A percentile compares a stretch with the other conserved stretches of the same genome.
Evolutionary conservation across 129 eudicot species (phyloP).

Genomic region (Flaveria brownii): DNA sequence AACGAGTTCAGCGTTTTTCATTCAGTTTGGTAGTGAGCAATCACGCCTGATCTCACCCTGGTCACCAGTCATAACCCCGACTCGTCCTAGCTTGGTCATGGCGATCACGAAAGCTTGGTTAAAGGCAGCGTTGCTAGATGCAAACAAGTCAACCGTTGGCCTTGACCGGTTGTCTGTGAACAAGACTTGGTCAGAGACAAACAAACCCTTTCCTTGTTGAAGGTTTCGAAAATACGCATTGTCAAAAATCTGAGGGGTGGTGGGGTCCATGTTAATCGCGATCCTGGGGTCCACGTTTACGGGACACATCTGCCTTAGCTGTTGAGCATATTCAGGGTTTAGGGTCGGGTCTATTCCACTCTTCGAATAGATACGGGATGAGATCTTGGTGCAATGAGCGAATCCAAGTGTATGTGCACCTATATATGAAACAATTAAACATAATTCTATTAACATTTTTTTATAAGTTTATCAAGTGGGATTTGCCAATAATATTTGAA

Average conservation of each 20-base stretch:
- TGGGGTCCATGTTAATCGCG: slow-evolving; percentile 86
- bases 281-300: slow-evolving; percentile 60
- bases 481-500: no score
- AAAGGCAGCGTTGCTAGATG: slow-evolving; percentile 54
- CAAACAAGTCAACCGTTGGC: slow-evolving; percentile 58
- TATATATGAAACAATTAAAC: slow-evolving; percentile 14
- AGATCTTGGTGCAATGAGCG: slow-evolving; percentile 76
- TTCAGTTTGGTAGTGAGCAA: slow-evolving; percentile 44
- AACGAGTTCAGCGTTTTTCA: background rate
- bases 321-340: slow-evolving; percentile 51
- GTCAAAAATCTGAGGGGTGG: slow-evolving; percentile 66
- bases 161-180: slow-evolving; percentile 55
- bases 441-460: background rate
- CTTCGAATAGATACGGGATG: slow-evolving; percentile 51
- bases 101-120: slow-evolving; percentile 57
- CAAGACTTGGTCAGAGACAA: slow-evolving; percentile 66
- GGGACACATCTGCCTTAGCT: slow-evolving; percentile 73
- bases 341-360: slow-evolving; percentile 61
- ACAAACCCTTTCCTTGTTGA: slow-evolving; percentile 65
- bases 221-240: slow-evolving; percentile 71
- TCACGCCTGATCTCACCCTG: slow-evolving; percentile 73
- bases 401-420: slow-evolving; percentile 96
- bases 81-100: slow-evolving; percentile 72
- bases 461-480: background rate
- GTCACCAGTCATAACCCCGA: slow-evolving; percentile 75